phyloP scores from a whole-genome alignment of 306 rosid species.

The Quercus bicolor region DNA sequence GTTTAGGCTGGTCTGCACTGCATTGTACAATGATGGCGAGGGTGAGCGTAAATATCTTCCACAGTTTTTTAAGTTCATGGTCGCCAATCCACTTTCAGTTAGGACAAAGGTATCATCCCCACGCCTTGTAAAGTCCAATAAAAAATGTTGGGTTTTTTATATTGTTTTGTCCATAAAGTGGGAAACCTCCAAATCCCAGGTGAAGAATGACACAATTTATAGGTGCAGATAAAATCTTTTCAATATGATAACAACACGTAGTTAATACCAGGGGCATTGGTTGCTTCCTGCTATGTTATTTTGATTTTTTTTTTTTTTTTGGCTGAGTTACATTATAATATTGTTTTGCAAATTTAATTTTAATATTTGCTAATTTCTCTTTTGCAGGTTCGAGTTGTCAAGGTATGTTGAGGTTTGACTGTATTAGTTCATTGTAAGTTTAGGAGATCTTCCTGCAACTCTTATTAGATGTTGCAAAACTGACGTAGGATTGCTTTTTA shows the following conservation, averaged over 20 bases:
- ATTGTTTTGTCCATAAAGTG: too few relatives aligned
- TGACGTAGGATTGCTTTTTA: neutral
- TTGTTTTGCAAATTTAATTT: neutral
- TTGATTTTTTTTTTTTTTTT: constrained; percentile 7
- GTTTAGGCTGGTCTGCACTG: constrained; percentile 88
- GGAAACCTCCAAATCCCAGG: too few relatives aligned
- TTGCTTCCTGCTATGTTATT: neutral
- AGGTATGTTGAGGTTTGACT: constrained; percentile 69
- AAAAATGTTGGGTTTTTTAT: too few relatives aligned
- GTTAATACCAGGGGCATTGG: neutral
- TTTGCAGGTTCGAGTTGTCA: constrained; percentile 92
- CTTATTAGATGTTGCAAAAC: neutral
- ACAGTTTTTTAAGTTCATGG: constrained; percentile 91
- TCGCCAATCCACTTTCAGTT: constrained; percentile 92
- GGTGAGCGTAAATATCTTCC: constrained; percentile 97
- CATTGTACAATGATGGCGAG: constrained; percentile 84
- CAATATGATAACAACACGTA: neutral
- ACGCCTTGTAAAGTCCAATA: constrained; percentile 2
- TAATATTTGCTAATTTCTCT: constrained; percentile 16
- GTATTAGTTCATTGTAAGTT: constrained; percentile 37
- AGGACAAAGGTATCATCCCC: constrained; percentile 76
- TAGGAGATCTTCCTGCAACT: neutral
- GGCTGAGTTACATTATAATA: neutral
- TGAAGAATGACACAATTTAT: neutral
- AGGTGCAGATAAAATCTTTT: neutral